phyloP scores from a whole-genome alignment of 495 filamentous ascomycete genomes.

The Cercophora newfieldiana region DNA sequence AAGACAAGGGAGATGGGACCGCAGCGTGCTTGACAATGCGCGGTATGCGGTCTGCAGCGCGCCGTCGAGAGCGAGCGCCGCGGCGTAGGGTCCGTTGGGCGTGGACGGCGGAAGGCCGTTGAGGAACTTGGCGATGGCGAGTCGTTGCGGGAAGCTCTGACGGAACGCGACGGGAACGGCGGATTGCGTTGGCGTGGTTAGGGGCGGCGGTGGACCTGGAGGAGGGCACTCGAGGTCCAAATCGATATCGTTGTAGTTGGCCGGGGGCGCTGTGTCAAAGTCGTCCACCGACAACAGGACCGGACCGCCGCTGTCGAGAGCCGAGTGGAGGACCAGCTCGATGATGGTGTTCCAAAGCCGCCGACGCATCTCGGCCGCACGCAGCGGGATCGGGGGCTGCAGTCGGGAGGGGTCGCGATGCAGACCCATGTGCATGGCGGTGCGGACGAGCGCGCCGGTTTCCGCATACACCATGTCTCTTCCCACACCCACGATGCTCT shows the following conservation, averaged over 20 bases:
- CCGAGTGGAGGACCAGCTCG: slow-evolving; percentile 54
- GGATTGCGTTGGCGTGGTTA: slow-evolving; percentile 35
- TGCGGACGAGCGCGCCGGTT: slow-evolving; percentile 21
- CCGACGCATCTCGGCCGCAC: slow-evolving; percentile 59
- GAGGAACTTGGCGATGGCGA: slow-evolving; percentile 46
- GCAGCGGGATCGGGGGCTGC: slow-evolving; percentile 25
- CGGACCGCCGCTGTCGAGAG: slow-evolving; percentile 55
- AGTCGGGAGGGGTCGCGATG: slow-evolving; percentile 27
- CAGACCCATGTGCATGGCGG: slow-evolving; percentile 32
- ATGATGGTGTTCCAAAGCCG: slow-evolving; percentile 64
- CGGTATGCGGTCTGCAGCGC: slow-evolving; percentile 40
- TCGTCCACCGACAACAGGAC: slow-evolving; percentile 47
- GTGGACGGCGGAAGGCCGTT: slow-evolving; percentile 34
- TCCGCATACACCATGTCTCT: slow-evolving; percentile 25
- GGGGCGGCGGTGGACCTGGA: not conserved
- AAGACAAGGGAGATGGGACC: not conserved
- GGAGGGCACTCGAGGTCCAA: slow-evolving; percentile 6
- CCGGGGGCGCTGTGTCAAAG: slow-evolving; percentile 49
- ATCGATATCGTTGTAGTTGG: slow-evolving; percentile 51
- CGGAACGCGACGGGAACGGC: slow-evolving; percentile 48
- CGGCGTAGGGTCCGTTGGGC: slow-evolving; percentile 26
- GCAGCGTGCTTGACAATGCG: slow-evolving; percentile 25
- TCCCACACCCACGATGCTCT: slow-evolving; percentile 21
- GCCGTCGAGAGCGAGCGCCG: slow-evolving; percentile 33
- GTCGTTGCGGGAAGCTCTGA: slow-evolving; percentile 45